A percentile compares a stretch with the other conserved stretches of the same genome.
Evolutionary conservation across 306 rosid species (phyloP).

Genomic region (Fragaria iinumae): DNA sequence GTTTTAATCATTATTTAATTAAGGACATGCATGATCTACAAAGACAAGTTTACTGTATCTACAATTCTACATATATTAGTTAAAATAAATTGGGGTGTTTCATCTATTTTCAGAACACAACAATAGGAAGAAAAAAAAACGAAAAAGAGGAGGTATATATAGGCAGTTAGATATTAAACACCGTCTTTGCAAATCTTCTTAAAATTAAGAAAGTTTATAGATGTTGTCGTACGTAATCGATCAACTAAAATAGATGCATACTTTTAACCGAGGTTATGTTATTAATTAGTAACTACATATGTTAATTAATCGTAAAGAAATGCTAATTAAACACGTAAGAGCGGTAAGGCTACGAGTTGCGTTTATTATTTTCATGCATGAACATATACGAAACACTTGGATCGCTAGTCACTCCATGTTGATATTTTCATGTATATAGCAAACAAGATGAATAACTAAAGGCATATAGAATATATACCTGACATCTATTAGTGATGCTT

Average conservation of each 20-base stretch:
- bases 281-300: not conserved
- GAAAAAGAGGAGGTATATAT: no score
- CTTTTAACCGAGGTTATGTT: not conserved
- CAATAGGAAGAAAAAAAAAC: no score
- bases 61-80: no score
- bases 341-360: not conserved
- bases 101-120: no score
- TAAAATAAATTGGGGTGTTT: no score
- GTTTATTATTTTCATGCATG: not conserved
- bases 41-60: not conserved
- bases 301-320: not conserved
- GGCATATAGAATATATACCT: no score
- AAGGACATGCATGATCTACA: not conserved
- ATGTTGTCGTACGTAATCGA: not conserved
- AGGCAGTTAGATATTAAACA: no score
- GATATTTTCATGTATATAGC: not conserved
- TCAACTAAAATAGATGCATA: not conserved
- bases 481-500: not conserved
- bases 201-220: not conserved
- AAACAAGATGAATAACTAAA: not conserved
- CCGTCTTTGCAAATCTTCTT: not conserved
- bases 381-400: not conserved
- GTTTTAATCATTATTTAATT: no score
- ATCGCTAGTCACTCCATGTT: no score
- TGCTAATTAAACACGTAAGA: no score